These are phyloP conservation scores for Solanum chacoense DNA, from an alignment of 305 asterid species.

Conservation along the genomic window DNA sequence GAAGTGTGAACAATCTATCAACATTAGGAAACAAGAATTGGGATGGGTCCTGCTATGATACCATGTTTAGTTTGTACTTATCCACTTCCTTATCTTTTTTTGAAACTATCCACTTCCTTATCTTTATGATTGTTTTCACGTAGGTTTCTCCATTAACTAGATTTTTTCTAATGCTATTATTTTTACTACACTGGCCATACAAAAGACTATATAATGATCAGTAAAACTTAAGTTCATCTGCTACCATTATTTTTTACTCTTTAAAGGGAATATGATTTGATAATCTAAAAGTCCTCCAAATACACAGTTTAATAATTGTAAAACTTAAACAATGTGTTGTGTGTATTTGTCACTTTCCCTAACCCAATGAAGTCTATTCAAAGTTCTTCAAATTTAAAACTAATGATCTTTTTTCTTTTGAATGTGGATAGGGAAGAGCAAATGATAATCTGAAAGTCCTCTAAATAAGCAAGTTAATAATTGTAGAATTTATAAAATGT, in stretches of 20 bases:
- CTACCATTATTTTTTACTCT: neutral
- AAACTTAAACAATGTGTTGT: neutral
- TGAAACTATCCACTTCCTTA: neutral
- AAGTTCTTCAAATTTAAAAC: constrained; percentile 1
- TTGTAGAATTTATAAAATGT: neutral
- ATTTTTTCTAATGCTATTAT: neutral
- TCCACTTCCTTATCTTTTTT: neutral
- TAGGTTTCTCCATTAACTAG: neutral
- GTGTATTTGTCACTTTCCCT: neutral
- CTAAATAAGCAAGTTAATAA: neutral
- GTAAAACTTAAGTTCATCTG: neutral
- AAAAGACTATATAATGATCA: neutral
- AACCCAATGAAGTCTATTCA: neutral
- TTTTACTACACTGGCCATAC: neutral
- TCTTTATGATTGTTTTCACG: neutral
- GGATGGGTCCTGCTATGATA: neutral
- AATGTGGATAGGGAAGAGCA: neutral
- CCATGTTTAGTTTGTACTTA: neutral
- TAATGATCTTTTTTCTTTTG: neutral
- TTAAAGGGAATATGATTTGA: neutral
- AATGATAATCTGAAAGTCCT: neutral
- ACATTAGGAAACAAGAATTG: neutral
- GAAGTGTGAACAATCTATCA: neutral
- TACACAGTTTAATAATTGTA: neutral
- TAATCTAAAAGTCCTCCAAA: neutral